Conservation (phyloP, 2,329 filamentous ascomycete species). For the Blumeriella jaapii region DNA sequence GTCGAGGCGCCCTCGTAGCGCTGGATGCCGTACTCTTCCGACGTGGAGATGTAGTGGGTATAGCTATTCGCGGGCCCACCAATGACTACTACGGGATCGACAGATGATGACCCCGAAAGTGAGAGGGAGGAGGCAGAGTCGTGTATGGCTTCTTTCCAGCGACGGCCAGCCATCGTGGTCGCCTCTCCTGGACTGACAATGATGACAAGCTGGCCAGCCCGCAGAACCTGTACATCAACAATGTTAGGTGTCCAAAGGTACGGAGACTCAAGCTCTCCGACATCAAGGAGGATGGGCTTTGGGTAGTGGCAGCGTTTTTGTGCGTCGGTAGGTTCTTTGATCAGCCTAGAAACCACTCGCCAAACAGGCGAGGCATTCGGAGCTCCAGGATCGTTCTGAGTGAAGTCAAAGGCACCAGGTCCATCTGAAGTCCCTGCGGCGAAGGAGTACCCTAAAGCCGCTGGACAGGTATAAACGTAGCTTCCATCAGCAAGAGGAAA, state of each 20-base stretch:
- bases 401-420: conserved; percentile 86
- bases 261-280: conserved; percentile 65
- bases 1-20: conserved; percentile 94
- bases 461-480: conserved; percentile 64
- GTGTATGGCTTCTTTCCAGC: conserved; percentile 66
- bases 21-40: conserved; percentile 73
- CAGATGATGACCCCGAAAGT: conserved; percentile 26
- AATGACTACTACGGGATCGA: conserved; percentile 64
- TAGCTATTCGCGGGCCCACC: conserved; percentile 88
- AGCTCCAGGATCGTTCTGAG: conserved; percentile 68
- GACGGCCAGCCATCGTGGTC: conserved; percentile 81
- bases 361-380: conserved; percentile 59
- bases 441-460: conserved; percentile 83
- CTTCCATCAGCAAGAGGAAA: conserved; percentile 67
- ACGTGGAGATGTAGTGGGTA: conserved; percentile 63
- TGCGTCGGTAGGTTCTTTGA: conserved; percentile 57
- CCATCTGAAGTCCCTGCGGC: conserved; percentile 88
- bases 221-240: conserved; percentile 76
- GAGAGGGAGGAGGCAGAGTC: conserved; percentile 36
- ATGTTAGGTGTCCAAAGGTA: conserved; percentile 89
- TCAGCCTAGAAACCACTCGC: conserved; percentile 59
- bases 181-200: conserved; percentile 80
- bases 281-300: conserved; percentile 80
- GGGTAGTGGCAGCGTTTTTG: conserved; percentile 67
- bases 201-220: conserved; percentile 74